A percentile compares a stretch with the other conserved stretches of the same genome.
Evolutionary conservation across 257 asterid genomes (phyloP).

Genomic region (Solanum chilense): DNA sequence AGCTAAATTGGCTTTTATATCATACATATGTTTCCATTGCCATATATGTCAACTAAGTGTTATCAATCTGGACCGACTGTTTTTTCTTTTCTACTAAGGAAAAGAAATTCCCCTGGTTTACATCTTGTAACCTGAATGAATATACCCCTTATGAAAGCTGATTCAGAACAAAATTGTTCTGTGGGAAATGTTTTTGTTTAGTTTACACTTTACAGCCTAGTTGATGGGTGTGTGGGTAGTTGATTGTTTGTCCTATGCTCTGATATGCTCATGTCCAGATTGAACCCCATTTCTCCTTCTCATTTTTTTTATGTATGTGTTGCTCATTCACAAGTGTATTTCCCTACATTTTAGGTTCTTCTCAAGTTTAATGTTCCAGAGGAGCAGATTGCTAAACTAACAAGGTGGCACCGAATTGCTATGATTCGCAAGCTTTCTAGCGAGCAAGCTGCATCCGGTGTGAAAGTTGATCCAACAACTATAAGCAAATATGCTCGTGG

Average conservation of each 20-base stretch:
- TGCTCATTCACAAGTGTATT: background rate
- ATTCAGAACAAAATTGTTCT: background rate
- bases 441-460: conserved; percentile 98
- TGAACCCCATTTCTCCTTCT: background rate
- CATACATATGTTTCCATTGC: background rate
- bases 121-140: background rate
- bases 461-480: conserved; percentile 87
- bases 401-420: conserved; percentile 98
- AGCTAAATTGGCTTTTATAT: background rate
- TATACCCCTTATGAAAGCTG: background rate
- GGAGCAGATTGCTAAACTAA: conserved; percentile 75
- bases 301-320: background rate
- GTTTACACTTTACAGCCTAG: background rate
- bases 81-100: background rate
- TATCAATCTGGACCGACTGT: background rate
- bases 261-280: background rate
- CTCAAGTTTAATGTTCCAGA: conserved; percentile 91
- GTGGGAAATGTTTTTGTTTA: background rate
- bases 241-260: background rate
- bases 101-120: background rate
- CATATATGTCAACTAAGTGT: background rate
- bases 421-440: conserved; percentile 94
- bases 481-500: conserved; percentile 98
- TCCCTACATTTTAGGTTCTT: conserved; percentile 58
- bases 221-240: background rate